Base-by-base conservation (phyloP, 352 stramenopile species). In the Globisporangium spinosum region DNA sequence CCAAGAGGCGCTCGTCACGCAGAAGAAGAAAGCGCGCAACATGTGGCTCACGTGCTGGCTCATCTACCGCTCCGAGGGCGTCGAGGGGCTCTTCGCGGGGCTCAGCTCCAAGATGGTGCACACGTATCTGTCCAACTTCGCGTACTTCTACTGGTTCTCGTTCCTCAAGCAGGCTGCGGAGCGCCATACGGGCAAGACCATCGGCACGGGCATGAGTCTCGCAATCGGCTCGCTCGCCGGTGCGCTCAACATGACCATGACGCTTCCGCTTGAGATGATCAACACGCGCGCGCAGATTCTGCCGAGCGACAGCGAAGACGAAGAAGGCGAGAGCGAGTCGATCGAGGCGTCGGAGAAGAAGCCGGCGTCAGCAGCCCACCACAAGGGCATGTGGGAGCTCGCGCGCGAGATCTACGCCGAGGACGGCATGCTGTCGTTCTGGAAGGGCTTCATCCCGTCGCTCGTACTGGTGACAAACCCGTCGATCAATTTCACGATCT, bases 401-500 rank as follows among this genome's bases (percentile, higher is more conserved):
- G 66, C 67, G 54, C 76, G 75, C 57, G 80, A 86, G 65, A 90
- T 94, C 56, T 92, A 90, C 70, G 77, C 76, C 22, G 83, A 93
- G 58, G 72, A 91, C 61, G 85, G 85, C 6, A 64, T 92, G 15
- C 64, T 79, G 45, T 87, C 88, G 13, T 94, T 97, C 70, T 97
- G 89, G 89, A 91, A 94, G 49, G 89, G 89, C n/a, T 93, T 90
- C 63, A 71, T 95, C 23, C 88, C 89, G 58, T 94, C 88, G n/a
- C 73, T 97, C 32, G 81, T 97, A 67, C 82, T 97, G 58, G 89
- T 93, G 23, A 92, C 77, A 72, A 97, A 97, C 71, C 89, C 89
- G 32, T 91, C 88, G 35, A 97, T 97, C 72, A 95, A 96, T 75
- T 97, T 91, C 68, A 95, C 89, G 20, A 79, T 93, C 55, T 97